Evolutionary conservation across 1,139 yeast genomes (phyloP), one percentile per base, ranked within the genome.

Genomic region (Pichia sp.): DNA sequence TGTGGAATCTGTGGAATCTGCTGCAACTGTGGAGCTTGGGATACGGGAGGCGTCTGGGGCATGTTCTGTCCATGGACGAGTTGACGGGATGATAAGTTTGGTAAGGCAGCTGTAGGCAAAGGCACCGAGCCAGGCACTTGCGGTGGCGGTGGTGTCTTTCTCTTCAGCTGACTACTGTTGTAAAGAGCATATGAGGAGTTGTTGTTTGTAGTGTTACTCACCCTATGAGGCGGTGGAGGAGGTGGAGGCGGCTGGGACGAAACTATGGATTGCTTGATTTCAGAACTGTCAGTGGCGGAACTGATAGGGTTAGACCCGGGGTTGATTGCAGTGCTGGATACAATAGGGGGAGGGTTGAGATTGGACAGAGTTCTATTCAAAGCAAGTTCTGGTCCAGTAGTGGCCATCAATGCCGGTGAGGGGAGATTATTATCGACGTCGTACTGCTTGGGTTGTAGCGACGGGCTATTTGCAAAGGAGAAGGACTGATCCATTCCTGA

Each of bases 211-310:
- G 42, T 18, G 19, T 41, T 22, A 31, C 6, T 23, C 22, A 31
- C 23, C 36, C 46, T 41, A 25, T 47, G 50, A 16, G 46, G 45
- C 13, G 44, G 44, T 41, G 44, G 44, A 7, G 45, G 48, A 2
- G 48, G 44, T 23, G 34, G n/a, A 8, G 40, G 49, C 8, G 28
- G 44, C 10, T 43, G 51, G 3, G 19, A 13, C 37, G 37, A 4
- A 34, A 9, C 18, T 34, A 34, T 34, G 19, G 37, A 34, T 7
- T 13, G 19, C 18, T 34, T 34, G n/a, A 3, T 34, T 34, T 34
- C 37, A 18, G 8, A 13, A 9, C n/a, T 34, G 18, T 34, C 19
- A 34, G 8, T 12, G 37, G 18, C 37, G 18, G 21, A 13, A 16
- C 37, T 18, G 7, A 34, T 16, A 13, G 37, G 4, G 18, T 39